Percentiles rank a stretch among this genome's conserved stretches.
phyloP scores from a whole-genome alignment of 768 basidiomycete species.

The Trametes gibbosa region DNA sequence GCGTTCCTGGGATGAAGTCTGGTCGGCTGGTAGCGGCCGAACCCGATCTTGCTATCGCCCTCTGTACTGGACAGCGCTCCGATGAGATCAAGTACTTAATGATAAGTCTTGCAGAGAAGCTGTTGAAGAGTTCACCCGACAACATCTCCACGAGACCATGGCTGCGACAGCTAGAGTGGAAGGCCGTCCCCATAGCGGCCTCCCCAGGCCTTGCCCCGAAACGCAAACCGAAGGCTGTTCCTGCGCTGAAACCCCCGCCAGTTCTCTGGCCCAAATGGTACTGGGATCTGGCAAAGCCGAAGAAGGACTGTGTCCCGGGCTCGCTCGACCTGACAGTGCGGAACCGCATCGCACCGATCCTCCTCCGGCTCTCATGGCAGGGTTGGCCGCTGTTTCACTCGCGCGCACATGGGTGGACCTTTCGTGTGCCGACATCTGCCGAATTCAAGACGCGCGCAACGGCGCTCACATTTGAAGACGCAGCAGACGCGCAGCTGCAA shows the following conservation, averaged over 20 bases:
- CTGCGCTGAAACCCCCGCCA: conserved; percentile 33
- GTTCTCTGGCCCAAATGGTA: conserved; percentile 96
- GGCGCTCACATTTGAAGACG: conserved; percentile 46
- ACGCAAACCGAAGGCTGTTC: conserved; percentile 12
- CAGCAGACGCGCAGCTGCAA: conserved; percentile 56
- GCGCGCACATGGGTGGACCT: conserved; percentile 88
- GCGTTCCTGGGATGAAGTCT: conserved; percentile 41
- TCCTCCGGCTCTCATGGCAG: conserved; percentile 85
- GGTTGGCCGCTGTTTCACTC: conserved; percentile 84
- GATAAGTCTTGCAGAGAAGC: conserved; percentile 38
- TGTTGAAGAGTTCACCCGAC: conserved; percentile 22
- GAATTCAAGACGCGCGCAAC: conserved; percentile 44
- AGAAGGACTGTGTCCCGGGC: conserved; percentile 62
- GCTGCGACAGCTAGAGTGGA: conserved; percentile 72
- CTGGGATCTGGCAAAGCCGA: conserved; percentile 81
- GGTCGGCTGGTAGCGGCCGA: conserved; percentile 43
- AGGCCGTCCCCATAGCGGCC: conserved; percentile 22
- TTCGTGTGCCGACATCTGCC: conserved; percentile 57
- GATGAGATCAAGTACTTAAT: conserved; percentile 36
- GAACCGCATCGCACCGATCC: conserved; percentile 77
- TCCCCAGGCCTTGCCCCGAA: background rate
- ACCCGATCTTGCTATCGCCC: conserved; percentile 40
- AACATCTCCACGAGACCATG: conserved; percentile 45
- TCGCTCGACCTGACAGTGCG: conserved; percentile 83
- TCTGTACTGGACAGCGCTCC: conserved; percentile 45